Evolutionary conservation across 371 early-diverging fungal species (phyloP).

Genomic region (Mortierella sp.): DNA sequence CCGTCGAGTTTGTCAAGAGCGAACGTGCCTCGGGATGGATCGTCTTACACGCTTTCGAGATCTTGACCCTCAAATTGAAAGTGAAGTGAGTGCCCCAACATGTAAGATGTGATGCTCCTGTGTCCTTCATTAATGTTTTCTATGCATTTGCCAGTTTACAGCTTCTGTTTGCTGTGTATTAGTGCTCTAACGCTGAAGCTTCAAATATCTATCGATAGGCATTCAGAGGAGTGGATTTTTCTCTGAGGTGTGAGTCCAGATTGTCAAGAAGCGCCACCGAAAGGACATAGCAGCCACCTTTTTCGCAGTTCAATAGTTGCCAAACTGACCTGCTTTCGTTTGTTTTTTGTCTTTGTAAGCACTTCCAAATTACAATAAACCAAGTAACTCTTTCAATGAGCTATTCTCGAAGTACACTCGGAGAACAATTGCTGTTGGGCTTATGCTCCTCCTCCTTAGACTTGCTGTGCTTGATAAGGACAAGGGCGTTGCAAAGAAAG

Average conservation of each 20-base stretch:
- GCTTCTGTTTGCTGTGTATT: background rate
- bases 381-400: too few relatives aligned
- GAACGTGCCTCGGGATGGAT: slow-evolving; percentile 59
- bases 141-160: background rate
- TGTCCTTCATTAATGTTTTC: too few relatives aligned
- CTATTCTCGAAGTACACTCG: too few relatives aligned
- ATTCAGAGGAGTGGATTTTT: slow-evolving; percentile 33
- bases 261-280: slow-evolving; percentile 17
- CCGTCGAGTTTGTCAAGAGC: slow-evolving; percentile 40
- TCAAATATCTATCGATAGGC: background rate
- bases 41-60: slow-evolving; percentile 72
- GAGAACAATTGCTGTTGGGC: too few relatives aligned
- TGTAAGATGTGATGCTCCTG: slow-evolving; percentile 2
- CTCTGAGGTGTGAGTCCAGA: slow-evolving; percentile 18
- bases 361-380: too few relatives aligned
- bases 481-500: too few relatives aligned
- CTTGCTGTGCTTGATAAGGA: too few relatives aligned
- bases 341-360: too few relatives aligned
- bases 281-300: slow-evolving; percentile 7
- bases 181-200: background rate
- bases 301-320: too few relatives aligned
- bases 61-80: slow-evolving; percentile 69
- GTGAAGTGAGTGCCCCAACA: slow-evolving; percentile 42
- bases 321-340: too few relatives aligned
- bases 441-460: too few relatives aligned